Conservation (phyloP, 768 basidiomycete species). For the Lyophyllum atratum region DNA sequence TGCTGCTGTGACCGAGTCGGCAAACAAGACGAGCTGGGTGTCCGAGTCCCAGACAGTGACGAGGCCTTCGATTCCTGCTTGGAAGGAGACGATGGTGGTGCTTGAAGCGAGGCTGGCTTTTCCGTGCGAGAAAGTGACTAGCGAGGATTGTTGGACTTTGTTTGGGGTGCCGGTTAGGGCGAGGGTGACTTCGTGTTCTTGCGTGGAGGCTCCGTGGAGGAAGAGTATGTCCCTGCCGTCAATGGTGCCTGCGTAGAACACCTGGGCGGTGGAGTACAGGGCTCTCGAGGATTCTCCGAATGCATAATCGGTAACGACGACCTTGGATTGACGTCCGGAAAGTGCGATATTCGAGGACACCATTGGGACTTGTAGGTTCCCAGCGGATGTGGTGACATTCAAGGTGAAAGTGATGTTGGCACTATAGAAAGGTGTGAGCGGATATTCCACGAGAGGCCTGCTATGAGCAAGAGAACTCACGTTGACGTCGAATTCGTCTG, state of each 20-base stretch:
- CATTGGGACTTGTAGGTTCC: constrained; percentile 57
- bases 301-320: constrained; percentile 70
- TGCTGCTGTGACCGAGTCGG: constrained; percentile 63
- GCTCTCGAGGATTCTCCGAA: constrained; percentile 62
- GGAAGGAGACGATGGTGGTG: constrained; percentile 52
- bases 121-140: constrained; percentile 30
- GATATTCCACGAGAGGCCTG: neutral
- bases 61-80: constrained; percentile 57
- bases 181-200: constrained; percentile 58
- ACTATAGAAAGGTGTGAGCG: constrained; percentile 27
- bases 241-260: constrained; percentile 67
- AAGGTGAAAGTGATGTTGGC: constrained; percentile 58
- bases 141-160: constrained; percentile 27
- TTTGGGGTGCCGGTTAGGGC: constrained; percentile 48
- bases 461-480: constrained; percentile 40
- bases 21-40: constrained; percentile 67
- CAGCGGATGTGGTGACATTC: constrained; percentile 54
- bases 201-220: constrained; percentile 55
- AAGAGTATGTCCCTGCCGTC: constrained; percentile 65
- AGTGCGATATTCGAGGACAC: constrained; percentile 57
- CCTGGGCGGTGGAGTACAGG: constrained; percentile 71
- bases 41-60: constrained; percentile 68
- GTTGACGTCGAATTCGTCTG: constrained; percentile 68
- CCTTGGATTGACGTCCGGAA: constrained; percentile 70
- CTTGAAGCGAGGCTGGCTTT: constrained; percentile 15